Base-by-base conservation (phyloP, 306 rosid genomes). In the Erythrophleum fordii region DNA sequence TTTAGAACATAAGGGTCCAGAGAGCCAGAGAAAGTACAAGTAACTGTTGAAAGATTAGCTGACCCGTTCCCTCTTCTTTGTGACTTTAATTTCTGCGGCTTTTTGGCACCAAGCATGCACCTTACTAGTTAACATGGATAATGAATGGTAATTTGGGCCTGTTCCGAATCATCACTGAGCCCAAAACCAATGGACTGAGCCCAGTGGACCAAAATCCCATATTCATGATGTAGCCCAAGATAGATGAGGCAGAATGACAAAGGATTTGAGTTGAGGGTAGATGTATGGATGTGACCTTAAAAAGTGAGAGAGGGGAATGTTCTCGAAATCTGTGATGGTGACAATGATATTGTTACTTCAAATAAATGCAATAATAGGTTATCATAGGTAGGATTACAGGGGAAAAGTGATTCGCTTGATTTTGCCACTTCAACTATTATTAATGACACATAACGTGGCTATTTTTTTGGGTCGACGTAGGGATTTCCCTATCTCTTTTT, bases 21-120 rank as follows among this genome's bases (percentile, higher is more conserved):
- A 79, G 79, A 83, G 67, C 77, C 83, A 84, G 41, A 66, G 11
- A 67, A 85, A 80, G 88, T 90, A 83, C 92, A 92, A 72, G 31
- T 4, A 17, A 71, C 29, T 79, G 77, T 72, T 72, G 65, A 86
- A 82, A 44, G 75, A 74, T 80, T 39, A 78, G 80, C 85, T 84
- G 86, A 87, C 91, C 84, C 52, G 78, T 66, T 83, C 75, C 85
- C 76, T 66, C 39, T 71, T 76, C 56, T 71, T 46, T 66, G 67
- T 44, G 80, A 26, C 64, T 58, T 41, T 31, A 72, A 82, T 83
- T 73, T 83, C 20, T 71, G 75, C 35, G 48, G 76, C 59, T 82
- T 16, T 42, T 61, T 45, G 51, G 37, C 34, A 29, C 44, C 45
- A 75, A 81, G 83, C 85, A 86, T 81, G 82, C 58, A 59, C 28